Evolutionary conservation across 2,329 filamentous ascomycete genomes (phyloP).

Genomic region (Pseudogymnoascus sp.): DNA sequence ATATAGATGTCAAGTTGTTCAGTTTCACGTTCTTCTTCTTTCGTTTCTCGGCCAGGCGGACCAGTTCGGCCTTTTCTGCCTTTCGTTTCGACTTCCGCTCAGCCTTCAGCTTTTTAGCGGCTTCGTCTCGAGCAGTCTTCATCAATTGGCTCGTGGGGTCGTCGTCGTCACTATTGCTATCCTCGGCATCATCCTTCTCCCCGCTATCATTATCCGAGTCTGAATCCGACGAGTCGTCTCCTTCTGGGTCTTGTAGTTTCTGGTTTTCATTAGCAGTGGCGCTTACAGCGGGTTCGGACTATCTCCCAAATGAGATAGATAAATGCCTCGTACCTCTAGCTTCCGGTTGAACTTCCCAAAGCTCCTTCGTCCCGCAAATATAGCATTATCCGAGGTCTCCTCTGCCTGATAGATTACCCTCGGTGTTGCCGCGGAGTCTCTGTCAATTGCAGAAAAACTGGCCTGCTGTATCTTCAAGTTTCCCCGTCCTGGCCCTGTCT

Average conservation of each 20-base stretch:
- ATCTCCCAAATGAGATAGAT: not conserved
- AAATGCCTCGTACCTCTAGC: constrained; percentile 25
- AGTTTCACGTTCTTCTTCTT: constrained; percentile 60
- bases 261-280: constrained; percentile 16
- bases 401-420: constrained; percentile 19
- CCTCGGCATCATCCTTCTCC: constrained; percentile 23
- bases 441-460: constrained; percentile 45
- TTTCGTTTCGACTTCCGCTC: constrained; percentile 39
- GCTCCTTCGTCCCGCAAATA: constrained; percentile 35
- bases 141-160: constrained; percentile 34
- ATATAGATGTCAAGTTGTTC: constrained; percentile 54
- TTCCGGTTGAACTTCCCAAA: constrained; percentile 40
- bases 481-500: constrained; percentile 30
- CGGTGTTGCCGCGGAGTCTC: constrained; percentile 15
- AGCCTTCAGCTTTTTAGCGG: constrained; percentile 33
- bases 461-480: constrained; percentile 50
- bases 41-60: constrained; percentile 47
- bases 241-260: constrained; percentile 31
- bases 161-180: constrained; percentile 31
- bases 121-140: constrained; percentile 36
- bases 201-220: constrained; percentile 27
- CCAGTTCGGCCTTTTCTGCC: constrained; percentile 38
- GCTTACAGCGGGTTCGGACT: constrained; percentile 21
- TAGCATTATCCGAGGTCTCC: constrained; percentile 25
- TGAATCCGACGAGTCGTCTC: constrained; percentile 29